Evolutionary conservation across 2,329 filamentous ascomycete species (phyloP), one percentile per base, ranked within the genome.

Genomic region (Eurotiales sp.): DNA sequence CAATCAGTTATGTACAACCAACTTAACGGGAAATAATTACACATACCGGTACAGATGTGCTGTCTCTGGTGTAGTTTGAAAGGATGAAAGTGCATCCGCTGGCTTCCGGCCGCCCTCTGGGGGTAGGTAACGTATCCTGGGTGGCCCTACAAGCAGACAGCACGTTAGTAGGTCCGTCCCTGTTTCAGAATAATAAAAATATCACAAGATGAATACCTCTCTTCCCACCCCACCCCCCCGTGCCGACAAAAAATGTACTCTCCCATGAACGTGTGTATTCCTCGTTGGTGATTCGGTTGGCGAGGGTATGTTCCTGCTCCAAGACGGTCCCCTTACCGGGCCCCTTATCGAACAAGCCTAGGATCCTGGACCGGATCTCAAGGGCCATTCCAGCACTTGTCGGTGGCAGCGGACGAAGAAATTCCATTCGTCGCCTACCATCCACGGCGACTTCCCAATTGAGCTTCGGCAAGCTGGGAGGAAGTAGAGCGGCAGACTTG

Each of bases 261-360:
- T 64, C 69, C 3, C 60, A 65, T 58, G 75, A 67, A 21, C 65
- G 69, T 8, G 65, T 64, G 44, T 74, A 76, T 11, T 67, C 61
- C 0, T 59, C 67, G 6, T 64, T 64, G 0, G 69, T 73, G 30
- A 66, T 70, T 1, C 59, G 58, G 46, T 77, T 74, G 1, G 72
- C 58, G 1, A 77, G 60, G 23, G 63, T 58, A 25, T 70, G 66
- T 46, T 73, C 68, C 1, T 68, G 64, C 49, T 77, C 73, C 1
- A 73, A 56, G 8, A 77, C 70, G 67, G 75, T 75, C 21, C 68
- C 62, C 19, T 50, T 50, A 10, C 68, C 67, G 15, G 41, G 46
- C 29, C 70, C 72, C 54, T 75, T 77, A 54, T 77, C 74, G 47
- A 76, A 76, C 6, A 75, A 70, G 1, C 73, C 74, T 27, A 76